Evolutionary conservation across 345 rosid genomes (phyloP).

Genomic region (Gynandropsis gynandra): DNA sequence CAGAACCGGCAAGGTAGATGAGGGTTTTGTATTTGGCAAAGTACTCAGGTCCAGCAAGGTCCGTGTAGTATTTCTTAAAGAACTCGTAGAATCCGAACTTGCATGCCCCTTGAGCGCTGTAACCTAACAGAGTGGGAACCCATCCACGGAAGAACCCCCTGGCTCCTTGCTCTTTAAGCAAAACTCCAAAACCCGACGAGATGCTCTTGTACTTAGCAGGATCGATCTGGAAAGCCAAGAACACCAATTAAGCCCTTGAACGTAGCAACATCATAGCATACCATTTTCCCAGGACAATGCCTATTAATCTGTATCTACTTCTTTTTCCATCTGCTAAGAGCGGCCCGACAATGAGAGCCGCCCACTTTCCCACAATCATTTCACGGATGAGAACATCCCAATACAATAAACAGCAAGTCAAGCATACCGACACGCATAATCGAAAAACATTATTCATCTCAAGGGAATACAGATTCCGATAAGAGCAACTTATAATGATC

Average conservation of each 20-base stretch:
- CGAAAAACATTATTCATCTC: too few relatives aligned
- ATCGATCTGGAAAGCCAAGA: conserved; percentile 54
- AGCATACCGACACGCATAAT: too few relatives aligned
- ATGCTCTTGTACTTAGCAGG: conserved; percentile 92
- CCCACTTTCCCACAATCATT: too few relatives aligned
- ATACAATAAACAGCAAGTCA: too few relatives aligned
- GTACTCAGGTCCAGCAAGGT: conserved; percentile 89
- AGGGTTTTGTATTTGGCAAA: conserved; percentile 81
- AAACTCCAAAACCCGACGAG: conserved; percentile 81
- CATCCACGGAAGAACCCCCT: conserved; percentile 98
- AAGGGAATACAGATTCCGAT: too few relatives aligned
- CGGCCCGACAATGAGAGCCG: too few relatives aligned
- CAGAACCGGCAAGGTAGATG: conserved; percentile 98
- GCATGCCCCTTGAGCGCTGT: conserved; percentile 99
- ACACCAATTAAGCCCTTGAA: neutral
- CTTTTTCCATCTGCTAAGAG: too few relatives aligned
- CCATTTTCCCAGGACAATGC: too few relatives aligned
- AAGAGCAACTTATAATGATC: neutral
- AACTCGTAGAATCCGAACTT: conserved; percentile 96
- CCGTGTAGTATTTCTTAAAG: conserved; percentile 90
- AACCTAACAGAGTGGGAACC: conserved; percentile 96
- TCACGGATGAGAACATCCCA: too few relatives aligned
- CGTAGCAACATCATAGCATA: too few relatives aligned
- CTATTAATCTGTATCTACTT: too few relatives aligned
- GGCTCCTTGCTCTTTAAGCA: conserved; percentile 81